Evolutionary conservation across 768 basidiomycete genomes (phyloP).

Genomic region (Jaapia argillacea): DNA sequence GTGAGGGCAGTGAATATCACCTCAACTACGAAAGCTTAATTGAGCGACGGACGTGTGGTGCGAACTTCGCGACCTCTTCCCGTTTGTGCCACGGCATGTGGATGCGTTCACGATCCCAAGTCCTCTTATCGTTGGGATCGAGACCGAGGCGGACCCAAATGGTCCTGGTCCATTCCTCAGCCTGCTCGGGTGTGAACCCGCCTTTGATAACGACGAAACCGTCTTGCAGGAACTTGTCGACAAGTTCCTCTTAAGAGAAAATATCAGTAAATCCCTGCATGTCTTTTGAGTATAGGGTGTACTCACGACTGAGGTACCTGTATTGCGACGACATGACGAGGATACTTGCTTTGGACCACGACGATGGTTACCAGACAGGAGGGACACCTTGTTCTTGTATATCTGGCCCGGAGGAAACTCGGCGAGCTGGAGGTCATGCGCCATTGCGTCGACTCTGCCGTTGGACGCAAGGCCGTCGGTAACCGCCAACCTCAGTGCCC

Average conservation of each 20-base stretch:
- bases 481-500: no score
- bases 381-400: no score
- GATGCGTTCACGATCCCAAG: constrained; percentile 47
- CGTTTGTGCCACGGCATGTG: constrained; percentile 47
- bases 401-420: no score
- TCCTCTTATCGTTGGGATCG: constrained; percentile 41
- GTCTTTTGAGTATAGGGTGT: no score
- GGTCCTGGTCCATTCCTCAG: constrained; percentile 37
- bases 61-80: constrained; percentile 36
- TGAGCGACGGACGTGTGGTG: constrained; percentile 44
- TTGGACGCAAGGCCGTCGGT: no score
- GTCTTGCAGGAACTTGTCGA: constrained; percentile 43
- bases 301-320: no score
- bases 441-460: no score
- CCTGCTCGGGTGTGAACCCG: constrained; percentile 43
- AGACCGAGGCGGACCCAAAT: constrained; percentile 43
- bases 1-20: neutral
- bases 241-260: constrained; percentile 39
- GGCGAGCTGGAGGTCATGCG: no score
- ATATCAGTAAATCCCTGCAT: no score
- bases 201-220: constrained; percentile 43
- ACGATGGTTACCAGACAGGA: no score
- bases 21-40: neutral
- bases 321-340: no score
- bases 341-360: no score